Base-by-base conservation (phyloP, 1,284 basidiomycete species). In the Apiotrichum gracile region DNA sequence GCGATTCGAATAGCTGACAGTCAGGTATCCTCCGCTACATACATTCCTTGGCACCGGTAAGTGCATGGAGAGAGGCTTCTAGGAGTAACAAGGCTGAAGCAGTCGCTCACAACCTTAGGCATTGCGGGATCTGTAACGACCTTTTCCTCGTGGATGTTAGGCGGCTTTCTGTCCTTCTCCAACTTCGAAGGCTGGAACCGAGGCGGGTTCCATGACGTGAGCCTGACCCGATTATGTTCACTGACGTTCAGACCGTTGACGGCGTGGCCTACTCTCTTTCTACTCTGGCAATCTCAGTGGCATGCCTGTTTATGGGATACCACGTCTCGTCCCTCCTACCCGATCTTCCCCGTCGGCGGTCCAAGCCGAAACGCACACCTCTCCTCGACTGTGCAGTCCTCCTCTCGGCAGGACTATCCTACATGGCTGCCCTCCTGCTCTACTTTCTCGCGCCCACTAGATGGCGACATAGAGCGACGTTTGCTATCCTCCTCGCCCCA, bases 51-150 rank as follows among this genome's bases (percentile, higher is more conserved):
- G 91, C 0, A 97, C 93, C 40, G 88, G 88, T 86, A 55, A 54
- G 74, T 60, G 37, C 13, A 14, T 17, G n/a, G 5, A 19, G 5
- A 5, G 13, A 13, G 7, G 27, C 27, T 16, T 13, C 16, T 17
- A 31, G n/a, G 13, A 19, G n/a, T 27, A 27, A 7, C 24, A 33
- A 47, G 35, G 16, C n/a, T 2, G 40, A 17, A 16, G 31, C 39
- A 55, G 41, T 50, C 37, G 49, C 12, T 29, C 34, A 54, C 34
- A 22, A 52, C 40, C 19, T 19, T 56, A 88, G 93, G 93, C 5
- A 90, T 96, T 69, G 97, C 94, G 67, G 96, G 94, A 2, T 94
- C 90, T 5, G 76, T 97, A 61, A 99, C 96, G 5, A 97, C 93
- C 0, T 98, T 97, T 76, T 96, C 92, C 5, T 82, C 85, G 17